Base-by-base conservation (phyloP, 495 filamentous ascomycete genomes). In the Achaetomiella virescens region DNA sequence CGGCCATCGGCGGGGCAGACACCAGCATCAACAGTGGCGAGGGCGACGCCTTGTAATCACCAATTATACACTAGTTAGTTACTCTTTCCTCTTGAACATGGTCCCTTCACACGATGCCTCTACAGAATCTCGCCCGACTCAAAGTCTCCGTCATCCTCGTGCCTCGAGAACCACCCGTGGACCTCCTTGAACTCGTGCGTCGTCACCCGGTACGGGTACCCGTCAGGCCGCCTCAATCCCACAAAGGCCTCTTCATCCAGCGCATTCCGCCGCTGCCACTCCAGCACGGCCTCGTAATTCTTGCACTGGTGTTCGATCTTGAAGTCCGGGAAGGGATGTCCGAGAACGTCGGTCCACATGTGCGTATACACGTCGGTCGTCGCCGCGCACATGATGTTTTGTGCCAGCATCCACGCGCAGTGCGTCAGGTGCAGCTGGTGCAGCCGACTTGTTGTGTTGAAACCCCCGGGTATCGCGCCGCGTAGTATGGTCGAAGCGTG, bases 271-370 rank as follows among this genome's bases (percentile, higher is more conserved):
- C 1, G 18, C 21, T 27, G 17, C 55, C 55, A 57, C n/a, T 31
- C 47, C 37, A 14, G 21, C 14, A 57, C 50, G 27, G 27, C 29
- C 6, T 52, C 47, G 24, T 35, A 57, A 27, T 57, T 38, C 20
- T 15, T 42, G 24, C 55, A 57, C 47, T 44, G 37, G 12, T 42
- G 21, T 1, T 44, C n/a, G 1, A 44, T 29, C 21, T 42, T 25
- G 8, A 57, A 57, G 27, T 57, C 55, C 25, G 51, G 38, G 27
- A 44, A 54, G 11, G 51, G 51, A 11, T 44, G 51, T 24, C 31
- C 24, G 4, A 31, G n/a, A 37, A 21, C 37, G 38, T 57, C 14
- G 1, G 22, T 15, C 55, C 55, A 1, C 15, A 25, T 14, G 5
- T 52, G 17, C 31, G 48, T 25, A 4, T 31, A 42, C 10, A 21